Evolutionary conservation across 2,329 filamentous ascomycete species (phyloP).

Genomic region (Bipolaris zeicola): DNA sequence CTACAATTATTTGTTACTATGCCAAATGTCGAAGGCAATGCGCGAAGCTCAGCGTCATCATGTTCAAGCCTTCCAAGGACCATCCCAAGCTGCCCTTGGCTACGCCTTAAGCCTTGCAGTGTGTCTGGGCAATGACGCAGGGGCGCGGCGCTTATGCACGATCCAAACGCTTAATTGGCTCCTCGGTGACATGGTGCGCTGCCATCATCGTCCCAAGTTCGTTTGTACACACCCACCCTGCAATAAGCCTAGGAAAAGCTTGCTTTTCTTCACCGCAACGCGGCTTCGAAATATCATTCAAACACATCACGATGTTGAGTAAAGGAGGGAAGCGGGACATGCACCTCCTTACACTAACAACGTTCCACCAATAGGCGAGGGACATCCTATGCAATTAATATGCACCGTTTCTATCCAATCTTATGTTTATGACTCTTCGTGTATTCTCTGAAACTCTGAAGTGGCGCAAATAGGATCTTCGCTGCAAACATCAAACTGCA

Average conservation of each 20-base stretch:
- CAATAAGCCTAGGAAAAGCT: background rate
- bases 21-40: constrained; percentile 2
- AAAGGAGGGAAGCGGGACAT: no score
- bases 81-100: constrained; percentile 15
- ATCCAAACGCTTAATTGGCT: constrained; percentile 27
- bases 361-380: no score
- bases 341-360: no score
- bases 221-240: background rate
- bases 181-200: constrained; percentile 3
- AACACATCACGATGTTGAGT: no score
- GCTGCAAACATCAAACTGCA: no score
- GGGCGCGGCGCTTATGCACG: constrained; percentile 12
- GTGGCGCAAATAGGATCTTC: no score
- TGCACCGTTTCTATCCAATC: no score
- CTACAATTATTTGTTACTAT: background rate
- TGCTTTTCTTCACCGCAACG: background rate
- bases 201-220: background rate
- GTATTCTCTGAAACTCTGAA: no score
- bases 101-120: constrained; percentile 19
- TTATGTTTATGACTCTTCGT: no score
- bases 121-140: constrained; percentile 14
- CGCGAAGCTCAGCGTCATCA: constrained; percentile 28
- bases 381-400: no score
- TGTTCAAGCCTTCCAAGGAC: constrained; percentile 25
- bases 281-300: no score